Evolutionary conservation across 495 filamentous ascomycete genomes (phyloP), one percentile per base, ranked within the genome.

Genomic region (Hyaloscypha hepaticicola): DNA sequence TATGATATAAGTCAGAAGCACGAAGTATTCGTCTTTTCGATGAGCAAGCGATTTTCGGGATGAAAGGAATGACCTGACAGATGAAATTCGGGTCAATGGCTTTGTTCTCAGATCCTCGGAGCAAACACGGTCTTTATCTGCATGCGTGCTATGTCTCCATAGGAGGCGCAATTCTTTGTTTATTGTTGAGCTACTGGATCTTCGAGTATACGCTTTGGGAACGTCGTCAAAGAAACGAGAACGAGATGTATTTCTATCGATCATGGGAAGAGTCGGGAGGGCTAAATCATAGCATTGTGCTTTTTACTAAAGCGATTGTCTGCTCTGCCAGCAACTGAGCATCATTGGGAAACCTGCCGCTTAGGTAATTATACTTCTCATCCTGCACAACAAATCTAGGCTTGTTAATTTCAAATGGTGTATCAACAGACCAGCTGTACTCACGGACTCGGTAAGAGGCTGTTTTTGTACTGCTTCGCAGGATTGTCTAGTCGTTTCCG

Each of bases 311-410:
- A 60, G 75, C 73, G 59, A 85, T 75, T 5, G 76, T 73, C 64
- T 77, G 74, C 49, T 83, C 73, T 12, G 80, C 77, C 53, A 85
- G 71, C 7, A 79, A 57, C 38, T 78, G 72, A 2, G 77, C 81
- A 66, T 85, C 82, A 9, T 72, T 74, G 12, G 81, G 81, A 63
- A 79, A 84, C 11, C 81, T 72, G 26, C 76, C 82, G 58, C 78
- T 82, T 62, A 85, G 69, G 63, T 84, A 85, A 56, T 83, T 85
- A 64, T 80, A 84, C 22, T 75, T 74, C 65, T 78, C 72, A 53
- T 85, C 82, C 58, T 80, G 76, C 1, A 80, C 77, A 7, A 80
- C 74, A 55, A 85, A 85, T 8, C 82, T 83, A 69, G 21, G 14
- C 34, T 24, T 21, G 34, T 66, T 7, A 66, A 24, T n/a, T 12